Evolutionary conservation across 768 basidiomycete genomes (phyloP).

Genomic region (Pleurotus ostreatus): DNA sequence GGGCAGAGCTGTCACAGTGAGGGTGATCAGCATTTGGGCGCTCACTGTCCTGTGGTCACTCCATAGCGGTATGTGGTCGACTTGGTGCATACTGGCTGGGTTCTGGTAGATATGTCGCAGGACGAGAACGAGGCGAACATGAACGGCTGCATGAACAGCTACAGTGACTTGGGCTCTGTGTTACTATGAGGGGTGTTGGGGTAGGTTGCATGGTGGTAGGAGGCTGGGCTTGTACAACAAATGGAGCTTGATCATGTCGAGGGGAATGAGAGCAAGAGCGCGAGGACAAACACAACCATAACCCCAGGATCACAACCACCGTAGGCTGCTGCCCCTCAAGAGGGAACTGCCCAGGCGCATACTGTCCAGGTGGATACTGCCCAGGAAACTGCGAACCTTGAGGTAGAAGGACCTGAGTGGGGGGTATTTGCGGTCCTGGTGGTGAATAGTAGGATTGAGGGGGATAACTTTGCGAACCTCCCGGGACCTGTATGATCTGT

Average conservation of each 20-base stretch:
- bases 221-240: constrained; percentile 2
- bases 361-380: no score
- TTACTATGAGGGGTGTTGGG: constrained; percentile 10
- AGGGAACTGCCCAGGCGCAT: no score
- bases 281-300: no score
- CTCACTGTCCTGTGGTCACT: background rate
- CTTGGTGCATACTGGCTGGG: constrained; percentile 1
- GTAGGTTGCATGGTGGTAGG: background rate
- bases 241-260: background rate
- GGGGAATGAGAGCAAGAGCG: constrained; percentile 18
- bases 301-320: background rate
- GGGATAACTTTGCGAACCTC: background rate
- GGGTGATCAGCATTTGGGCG: background rate
- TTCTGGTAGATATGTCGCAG: background rate
- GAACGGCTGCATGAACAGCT: constrained; percentile 9
- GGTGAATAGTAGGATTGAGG: background rate
- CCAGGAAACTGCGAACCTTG: no score
- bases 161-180: background rate
- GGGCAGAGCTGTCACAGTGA: background rate
- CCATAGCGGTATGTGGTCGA: constrained; percentile 6
- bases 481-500: background rate
- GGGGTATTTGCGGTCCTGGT: background rate
- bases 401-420: background rate
- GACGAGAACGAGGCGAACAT: constrained; percentile 2
- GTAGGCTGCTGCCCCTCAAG: no score